Evolutionary conservation across 768 basidiomycete genomes (phyloP), one percentile per base, ranked within the genome.

Genomic region (Pleurotus djamor): DNA sequence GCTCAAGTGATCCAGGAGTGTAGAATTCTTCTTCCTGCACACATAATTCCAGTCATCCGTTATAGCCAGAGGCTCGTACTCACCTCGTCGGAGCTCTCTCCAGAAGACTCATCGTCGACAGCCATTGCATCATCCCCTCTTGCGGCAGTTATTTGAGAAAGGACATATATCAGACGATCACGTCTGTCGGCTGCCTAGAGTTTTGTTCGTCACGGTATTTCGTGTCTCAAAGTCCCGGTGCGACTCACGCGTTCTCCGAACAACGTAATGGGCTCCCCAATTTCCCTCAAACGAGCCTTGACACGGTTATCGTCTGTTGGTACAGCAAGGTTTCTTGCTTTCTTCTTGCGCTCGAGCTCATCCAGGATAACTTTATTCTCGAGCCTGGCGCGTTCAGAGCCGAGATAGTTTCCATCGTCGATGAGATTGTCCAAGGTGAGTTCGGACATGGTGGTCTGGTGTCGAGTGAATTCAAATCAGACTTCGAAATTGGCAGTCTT

Each of bases 291-390:
- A 59, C 92, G 82, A 41, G 89, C 87, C 69, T 90, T 91, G 67
- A 99, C 97, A 64, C 91, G 88, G 67, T 86, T 90, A 73, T 98
- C 97, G 73, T 98, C 96, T 5, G 97, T 99, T 6, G 97, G 97
- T 8, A 98, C 94, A 5, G 96, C 97, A 75, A 98, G 84, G 60
- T 81, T 88, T 63, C 97, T 83, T 10, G 96, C 91, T 67, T 94
- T 90, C 80, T 97, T 97, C 82, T 96, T 97, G 64, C 96, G 84
- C 70, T 99, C 97, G n/a, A 99, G 86, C 73, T 97, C 95, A 69
- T 94, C 92, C 49, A 98, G 80, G 56, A 98, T 86, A 63, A 89
- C 89, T 67, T 90, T 87, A 77, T 94, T 93, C 72, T 92, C 91
- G 54, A 86, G 70, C 65, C 85, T 80, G 59, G 90, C 91, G 44